Evolutionary conservation across 2,329 filamentous ascomycete genomes (phyloP).

Genomic region (Curvularia sp.): DNA sequence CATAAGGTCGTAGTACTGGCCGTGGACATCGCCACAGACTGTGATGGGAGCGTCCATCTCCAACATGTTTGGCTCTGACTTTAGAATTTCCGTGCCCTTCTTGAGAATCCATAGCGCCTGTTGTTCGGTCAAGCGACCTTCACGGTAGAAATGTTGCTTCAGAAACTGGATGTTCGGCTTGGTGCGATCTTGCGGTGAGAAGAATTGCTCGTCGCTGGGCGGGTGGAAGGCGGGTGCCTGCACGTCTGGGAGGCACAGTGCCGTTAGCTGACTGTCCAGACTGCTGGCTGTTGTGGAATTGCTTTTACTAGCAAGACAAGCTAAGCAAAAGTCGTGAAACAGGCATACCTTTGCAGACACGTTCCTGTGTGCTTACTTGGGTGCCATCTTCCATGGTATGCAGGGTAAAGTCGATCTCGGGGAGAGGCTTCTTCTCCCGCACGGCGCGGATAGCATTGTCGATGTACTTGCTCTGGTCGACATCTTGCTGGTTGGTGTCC

Average conservation of each 20-base stretch:
- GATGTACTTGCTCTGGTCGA: constrained; percentile 60
- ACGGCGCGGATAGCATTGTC: constrained; percentile 93
- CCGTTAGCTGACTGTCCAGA: constrained; percentile 34
- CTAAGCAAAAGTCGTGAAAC: constrained; percentile 8
- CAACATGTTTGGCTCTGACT: constrained; percentile 89
- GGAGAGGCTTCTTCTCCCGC: constrained; percentile 90
- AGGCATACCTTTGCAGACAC: constrained; percentile 92
- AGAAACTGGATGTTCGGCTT: constrained; percentile 95
- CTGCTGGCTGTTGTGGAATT: constrained; percentile 4
- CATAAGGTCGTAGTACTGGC: constrained; percentile 99
- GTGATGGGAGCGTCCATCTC: constrained; percentile 99
- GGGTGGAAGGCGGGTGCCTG: constrained; percentile 95
- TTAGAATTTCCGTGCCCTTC: constrained; percentile 85
- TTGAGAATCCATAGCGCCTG: constrained; percentile 96
- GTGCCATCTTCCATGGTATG: constrained; percentile 98
- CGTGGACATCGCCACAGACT: constrained; percentile 97
- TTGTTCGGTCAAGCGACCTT: constrained; percentile 95
- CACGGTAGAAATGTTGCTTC: constrained; percentile 98
- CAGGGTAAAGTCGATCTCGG: constrained; percentile 98
- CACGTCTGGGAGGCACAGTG: constrained; percentile 70
- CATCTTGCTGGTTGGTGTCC: constrained; percentile 45
- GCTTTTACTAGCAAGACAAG: constrained; percentile 4
- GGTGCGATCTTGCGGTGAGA: constrained; percentile 79
- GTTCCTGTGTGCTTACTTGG: constrained; percentile 92
- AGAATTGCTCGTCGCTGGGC: constrained; percentile 93